Conservation (phyloP, 2,329 filamentous ascomycete species). For the Colletotrichum sp. region DNA sequence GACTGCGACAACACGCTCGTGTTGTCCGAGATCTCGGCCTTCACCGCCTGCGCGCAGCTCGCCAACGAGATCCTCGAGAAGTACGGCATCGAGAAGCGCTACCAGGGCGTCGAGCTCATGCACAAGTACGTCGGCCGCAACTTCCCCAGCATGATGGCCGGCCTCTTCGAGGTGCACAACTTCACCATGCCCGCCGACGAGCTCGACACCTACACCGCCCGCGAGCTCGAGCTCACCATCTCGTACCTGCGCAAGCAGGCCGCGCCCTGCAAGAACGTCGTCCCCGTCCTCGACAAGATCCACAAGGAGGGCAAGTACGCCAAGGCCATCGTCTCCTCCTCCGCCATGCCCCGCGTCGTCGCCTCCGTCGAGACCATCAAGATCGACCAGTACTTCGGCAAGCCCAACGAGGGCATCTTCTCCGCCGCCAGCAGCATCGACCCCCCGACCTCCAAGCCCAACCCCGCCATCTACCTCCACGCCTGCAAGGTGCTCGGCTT, state of each 20-base stretch:
- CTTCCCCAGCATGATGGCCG: conserved; percentile 88
- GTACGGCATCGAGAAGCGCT: conserved; percentile 67
- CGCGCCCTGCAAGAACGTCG: conserved; percentile 71
- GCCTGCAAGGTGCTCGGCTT: conserved; percentile 77
- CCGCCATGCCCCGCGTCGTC: conserved; percentile 76
- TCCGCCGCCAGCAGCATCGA: conserved; percentile 80
- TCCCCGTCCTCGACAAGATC: conserved; percentile 70
- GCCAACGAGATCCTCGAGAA: conserved; percentile 83
- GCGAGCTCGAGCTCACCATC: conserved; percentile 84
- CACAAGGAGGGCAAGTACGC: conserved; percentile 65
- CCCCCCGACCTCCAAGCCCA: conserved; percentile 84
- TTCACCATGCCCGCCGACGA: conserved; percentile 74
- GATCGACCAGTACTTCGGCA: conserved; percentile 79
- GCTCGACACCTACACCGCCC: conserved; percentile 73
- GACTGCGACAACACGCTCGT: conserved; percentile 93
- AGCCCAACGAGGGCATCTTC: conserved; percentile 75
- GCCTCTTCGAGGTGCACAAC: conserved; percentile 76
- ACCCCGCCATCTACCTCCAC: conserved; percentile 85
- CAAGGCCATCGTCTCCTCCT: conserved; percentile 81
- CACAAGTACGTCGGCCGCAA: conserved; percentile 90
- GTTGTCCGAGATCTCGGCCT: conserved; percentile 87
- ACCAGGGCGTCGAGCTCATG: conserved; percentile 81
- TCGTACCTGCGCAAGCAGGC: conserved; percentile 74
- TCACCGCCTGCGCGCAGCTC: conserved; percentile 87
- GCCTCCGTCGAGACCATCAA: conserved; percentile 81